phyloP scores from a whole-genome alignment of 257 asterid genomes.

The Nicotiana undulata region DNA sequence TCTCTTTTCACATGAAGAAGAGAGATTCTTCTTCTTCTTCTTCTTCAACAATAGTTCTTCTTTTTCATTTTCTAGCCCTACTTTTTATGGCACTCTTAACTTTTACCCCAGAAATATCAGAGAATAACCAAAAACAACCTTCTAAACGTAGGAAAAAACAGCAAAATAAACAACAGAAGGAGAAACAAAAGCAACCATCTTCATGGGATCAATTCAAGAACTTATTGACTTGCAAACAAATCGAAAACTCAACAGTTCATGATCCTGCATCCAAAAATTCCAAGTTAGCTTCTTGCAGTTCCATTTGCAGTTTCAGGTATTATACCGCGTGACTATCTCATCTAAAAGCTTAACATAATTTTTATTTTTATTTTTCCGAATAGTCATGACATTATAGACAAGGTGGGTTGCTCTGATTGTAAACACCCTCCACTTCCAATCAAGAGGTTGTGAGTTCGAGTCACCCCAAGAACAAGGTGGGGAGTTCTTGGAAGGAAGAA shows the following conservation, averaged over 20 bases:
- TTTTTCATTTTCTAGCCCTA: slow-evolving; percentile 34
- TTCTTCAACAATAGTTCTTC: slow-evolving; percentile 7
- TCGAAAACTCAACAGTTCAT: slow-evolving; percentile 50
- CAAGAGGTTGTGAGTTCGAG: no score
- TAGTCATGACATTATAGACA: no score
- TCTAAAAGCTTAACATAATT: no score
- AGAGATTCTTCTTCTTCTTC: slow-evolving; percentile 19
- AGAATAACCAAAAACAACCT: slow-evolving; percentile 16
- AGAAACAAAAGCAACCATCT: slow-evolving; percentile 30
- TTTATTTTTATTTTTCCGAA: no score
- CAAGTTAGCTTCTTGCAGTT: slow-evolving; percentile 36
- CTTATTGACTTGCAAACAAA: slow-evolving; percentile 69
- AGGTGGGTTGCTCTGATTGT: no score
- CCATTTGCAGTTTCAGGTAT: slow-evolving; percentile 47
- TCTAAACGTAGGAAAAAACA: slow-evolving; percentile 40
- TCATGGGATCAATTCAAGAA: slow-evolving; percentile 92
- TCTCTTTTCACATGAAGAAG: slow-evolving; percentile 32
- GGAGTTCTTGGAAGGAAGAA: no score
- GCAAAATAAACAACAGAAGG: not conserved
- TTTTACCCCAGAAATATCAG: slow-evolving; percentile 28
- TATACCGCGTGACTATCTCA: not conserved
- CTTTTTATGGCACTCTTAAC: slow-evolving; percentile 61
- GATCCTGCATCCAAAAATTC: slow-evolving; percentile 40
- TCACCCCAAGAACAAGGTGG: no score
- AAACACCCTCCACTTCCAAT: no score